Evolutionary conservation across 2,329 filamentous ascomycete species (phyloP).

Genomic region (Ophiostoma perfectum): DNA sequence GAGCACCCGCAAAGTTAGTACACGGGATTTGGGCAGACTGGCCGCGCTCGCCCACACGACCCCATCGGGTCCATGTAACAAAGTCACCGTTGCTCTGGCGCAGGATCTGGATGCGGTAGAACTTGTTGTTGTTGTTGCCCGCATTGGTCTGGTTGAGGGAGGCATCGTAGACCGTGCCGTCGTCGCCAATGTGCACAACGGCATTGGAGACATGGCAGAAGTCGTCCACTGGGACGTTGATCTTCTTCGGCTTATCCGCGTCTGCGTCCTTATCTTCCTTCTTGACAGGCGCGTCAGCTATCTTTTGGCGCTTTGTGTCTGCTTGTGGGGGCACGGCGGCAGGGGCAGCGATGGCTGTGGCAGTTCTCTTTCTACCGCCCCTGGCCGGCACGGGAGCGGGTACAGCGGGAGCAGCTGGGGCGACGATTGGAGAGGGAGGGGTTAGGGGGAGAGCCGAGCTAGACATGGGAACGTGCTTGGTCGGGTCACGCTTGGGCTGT

Average conservation of each 20-base stretch:
- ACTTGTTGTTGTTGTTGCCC: conserved; percentile 72
- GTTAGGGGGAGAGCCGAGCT: not conserved
- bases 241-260: conserved; percentile 28
- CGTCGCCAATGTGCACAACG: conserved; percentile 60
- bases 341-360: conserved; percentile 3
- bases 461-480: not conserved
- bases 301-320: conserved; percentile 14
- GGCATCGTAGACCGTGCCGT: conserved; percentile 68
- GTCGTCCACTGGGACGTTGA: conserved; percentile 49
- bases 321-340: not conserved
- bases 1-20: conserved; percentile 41
- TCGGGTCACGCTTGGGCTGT: not conserved
- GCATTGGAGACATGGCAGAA: conserved; percentile 36
- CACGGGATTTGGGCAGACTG: conserved; percentile 39
- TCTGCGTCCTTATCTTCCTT: conserved; percentile 1
- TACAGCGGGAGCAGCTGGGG: not conserved
- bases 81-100: conserved; percentile 40
- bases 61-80: conserved; percentile 72
- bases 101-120: conserved; percentile 67
- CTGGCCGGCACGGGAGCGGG: not conserved
- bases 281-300: not conserved
- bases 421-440: not conserved
- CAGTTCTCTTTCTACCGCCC: conserved; percentile 14
- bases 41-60: conserved; percentile 62
- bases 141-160: conserved; percentile 74